Percentiles rank a stretch among this genome's conserved stretches.
These are phyloP conservation scores for Fusarium buxicola DNA, from an alignment of 2,329 filamentous ascomycete species.

Conservation along the genomic window DNA sequence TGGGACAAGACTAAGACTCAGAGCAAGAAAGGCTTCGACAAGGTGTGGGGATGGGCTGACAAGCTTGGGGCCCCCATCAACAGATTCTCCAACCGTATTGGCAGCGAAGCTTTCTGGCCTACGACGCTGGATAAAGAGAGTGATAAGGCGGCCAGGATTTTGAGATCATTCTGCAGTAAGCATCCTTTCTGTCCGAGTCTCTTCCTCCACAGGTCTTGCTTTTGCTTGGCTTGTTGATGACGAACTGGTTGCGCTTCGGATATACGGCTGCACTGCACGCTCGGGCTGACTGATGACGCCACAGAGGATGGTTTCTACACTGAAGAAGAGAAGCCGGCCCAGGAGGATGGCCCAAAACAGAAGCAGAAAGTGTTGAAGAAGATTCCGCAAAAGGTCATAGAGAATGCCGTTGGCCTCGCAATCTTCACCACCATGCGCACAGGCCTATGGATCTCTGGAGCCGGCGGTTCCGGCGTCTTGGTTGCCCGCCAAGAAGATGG, in stretches of 20 bases:
- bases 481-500: conserved; percentile 72
- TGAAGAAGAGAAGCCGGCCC: conserved; percentile 48
- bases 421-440: conserved; percentile 78
- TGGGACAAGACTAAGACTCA: conserved; percentile 67
- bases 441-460: conserved; percentile 73
- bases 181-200: background rate
- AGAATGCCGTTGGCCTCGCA: conserved; percentile 73
- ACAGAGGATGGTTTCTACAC: conserved; percentile 66
- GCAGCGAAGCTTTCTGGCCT: conserved; percentile 86
- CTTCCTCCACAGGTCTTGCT: too few species aligned
- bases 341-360: conserved; percentile 50
- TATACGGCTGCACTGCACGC: background rate
- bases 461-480: conserved; percentile 74
- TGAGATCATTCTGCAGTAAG: conserved; percentile 86
- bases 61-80: conserved; percentile 79
- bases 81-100: conserved; percentile 81
- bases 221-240: background rate
- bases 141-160: conserved; percentile 87
- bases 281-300: background rate
- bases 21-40: conserved; percentile 78
- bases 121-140: conserved; percentile 87
- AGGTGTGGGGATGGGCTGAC: conserved; percentile 67
- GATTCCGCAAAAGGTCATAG: conserved; percentile 68
- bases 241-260: background rate
- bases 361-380: conserved; percentile 62